A percentile compares a stretch with the other conserved stretches of the same genome.
These are phyloP conservation scores for Yarrowia deformans DNA, from an alignment of 805 yeast genomes.

Conservation along the genomic window DNA sequence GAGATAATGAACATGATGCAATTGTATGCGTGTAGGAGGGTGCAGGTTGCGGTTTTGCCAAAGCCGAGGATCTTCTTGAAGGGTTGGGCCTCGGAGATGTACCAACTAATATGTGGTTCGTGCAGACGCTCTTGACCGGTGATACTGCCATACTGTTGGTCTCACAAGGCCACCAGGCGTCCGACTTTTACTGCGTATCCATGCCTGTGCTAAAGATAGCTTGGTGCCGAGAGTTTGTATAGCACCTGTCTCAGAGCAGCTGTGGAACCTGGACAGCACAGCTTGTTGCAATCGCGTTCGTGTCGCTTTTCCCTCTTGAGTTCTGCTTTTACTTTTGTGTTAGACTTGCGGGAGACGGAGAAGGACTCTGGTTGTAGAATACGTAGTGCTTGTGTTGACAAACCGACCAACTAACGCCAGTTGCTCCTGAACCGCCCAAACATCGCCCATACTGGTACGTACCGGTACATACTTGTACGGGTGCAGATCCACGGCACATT, in stretches of 20 bases:
- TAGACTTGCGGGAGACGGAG: conserved; percentile 26
- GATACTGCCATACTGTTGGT: not conserved
- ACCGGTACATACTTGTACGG: not conserved
- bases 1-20: conserved; percentile 28
- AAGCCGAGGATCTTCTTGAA: too few relatives aligned
- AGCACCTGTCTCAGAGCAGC: not conserved
- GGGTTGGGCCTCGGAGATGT: too few relatives aligned
- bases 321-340: not conserved
- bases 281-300: not conserved
- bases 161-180: too few relatives aligned
- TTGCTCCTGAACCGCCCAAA: conserved; percentile 12
- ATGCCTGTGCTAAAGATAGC: not conserved
- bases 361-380: not conserved
- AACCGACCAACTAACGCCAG: not conserved
- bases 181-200: too few relatives aligned
- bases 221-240: not conserved
- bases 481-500: conserved; percentile 15
- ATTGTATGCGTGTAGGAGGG: not conserved
- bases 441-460: not conserved
- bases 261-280: not conserved
- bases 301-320: not conserved
- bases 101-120: too few relatives aligned
- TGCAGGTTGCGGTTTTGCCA: too few relatives aligned
- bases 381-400: too few relatives aligned
- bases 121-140: not conserved